Evolutionary conservation across 2,329 filamentous ascomycete genomes (phyloP).

Genomic region (Metarhizium rileyi): DNA sequence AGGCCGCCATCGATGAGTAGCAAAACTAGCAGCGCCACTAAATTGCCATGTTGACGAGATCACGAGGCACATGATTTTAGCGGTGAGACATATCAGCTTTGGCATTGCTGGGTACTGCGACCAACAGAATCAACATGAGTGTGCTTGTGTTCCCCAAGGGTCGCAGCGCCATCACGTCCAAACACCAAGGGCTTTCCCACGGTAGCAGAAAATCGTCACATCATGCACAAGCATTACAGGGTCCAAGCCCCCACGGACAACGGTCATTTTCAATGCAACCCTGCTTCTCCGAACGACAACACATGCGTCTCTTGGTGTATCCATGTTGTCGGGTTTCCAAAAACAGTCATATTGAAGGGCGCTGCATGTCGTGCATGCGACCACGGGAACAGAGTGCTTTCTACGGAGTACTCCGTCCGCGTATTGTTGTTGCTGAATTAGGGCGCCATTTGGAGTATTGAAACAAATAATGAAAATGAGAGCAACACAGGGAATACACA

Average conservation of each 20-base stretch:
- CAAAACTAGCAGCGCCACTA: neutral
- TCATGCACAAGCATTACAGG: neutral
- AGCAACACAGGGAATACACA: neutral
- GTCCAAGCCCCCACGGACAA: neutral
- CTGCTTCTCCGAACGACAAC: neutral
- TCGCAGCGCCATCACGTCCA: neutral
- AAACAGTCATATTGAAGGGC: neutral
- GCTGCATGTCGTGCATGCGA: constrained; percentile 14
- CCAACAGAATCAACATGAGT: neutral
- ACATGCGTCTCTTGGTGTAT: constrained; percentile 5
- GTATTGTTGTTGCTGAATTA: neutral
- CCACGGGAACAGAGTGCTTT: constrained; percentile 9
- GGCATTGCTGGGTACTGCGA: neutral
- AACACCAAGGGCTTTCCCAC: neutral
- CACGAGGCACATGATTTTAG: constrained; percentile 3
- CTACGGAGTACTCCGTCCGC: neutral
- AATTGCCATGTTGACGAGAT: neutral
- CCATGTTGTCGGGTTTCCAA: constrained; percentile 8
- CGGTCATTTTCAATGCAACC: constrained; percentile 4
- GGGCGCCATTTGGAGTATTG: neutral
- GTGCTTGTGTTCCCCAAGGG: neutral
- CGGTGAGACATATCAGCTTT: constrained; percentile 1
- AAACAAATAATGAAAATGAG: neutral
- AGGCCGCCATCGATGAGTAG: neutral
- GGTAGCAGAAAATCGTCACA: neutral